Evolutionary conservation across 176 grass and related monocot genomes (phyloP).

Genomic region (Leersia perrieri): DNA sequence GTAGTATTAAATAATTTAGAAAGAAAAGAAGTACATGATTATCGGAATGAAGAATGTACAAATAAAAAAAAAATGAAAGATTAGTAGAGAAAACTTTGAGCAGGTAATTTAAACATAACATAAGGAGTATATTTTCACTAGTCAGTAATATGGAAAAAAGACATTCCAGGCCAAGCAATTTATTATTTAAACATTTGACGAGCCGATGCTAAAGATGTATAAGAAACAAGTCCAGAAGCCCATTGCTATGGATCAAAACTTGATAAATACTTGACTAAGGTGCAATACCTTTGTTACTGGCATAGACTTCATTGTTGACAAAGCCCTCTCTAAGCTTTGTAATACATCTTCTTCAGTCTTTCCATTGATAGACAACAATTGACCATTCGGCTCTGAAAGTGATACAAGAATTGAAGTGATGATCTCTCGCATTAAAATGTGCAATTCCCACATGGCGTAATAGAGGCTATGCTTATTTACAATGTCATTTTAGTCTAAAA

Average conservation of each 20-base stretch:
- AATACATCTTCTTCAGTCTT: conserved; percentile 75
- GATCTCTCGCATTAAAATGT: background rate
- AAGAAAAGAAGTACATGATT: background rate
- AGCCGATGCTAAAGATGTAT: background rate
- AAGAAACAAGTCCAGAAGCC: background rate
- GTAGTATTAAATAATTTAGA: background rate
- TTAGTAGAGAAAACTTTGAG: background rate
- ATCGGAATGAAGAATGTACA: background rate
- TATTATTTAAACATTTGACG: conserved; percentile 14
- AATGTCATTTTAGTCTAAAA: background rate
- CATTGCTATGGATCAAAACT: background rate
- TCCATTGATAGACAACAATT: conserved; percentile 77
- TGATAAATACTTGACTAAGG: conserved; percentile 4
- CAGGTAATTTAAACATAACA: background rate
- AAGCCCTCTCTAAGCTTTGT: conserved; percentile 60
- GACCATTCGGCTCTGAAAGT: conserved; percentile 62
- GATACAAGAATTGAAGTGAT: conserved; percentile 23
- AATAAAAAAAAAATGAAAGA: background rate
- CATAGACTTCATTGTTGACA: conserved; percentile 52
- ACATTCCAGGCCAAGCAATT: background rate
- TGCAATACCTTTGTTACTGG: conserved; percentile 58
- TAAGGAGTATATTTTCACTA: background rate
- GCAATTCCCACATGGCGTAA: background rate
- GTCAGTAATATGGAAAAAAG: background rate
- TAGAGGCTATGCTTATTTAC: background rate